A percentile compares a stretch with the other conserved stretches of the same genome.
Conservation (phyloP, 1,139 yeast genomes). For the Kurtzmaniella quercitrusa region DNA sequence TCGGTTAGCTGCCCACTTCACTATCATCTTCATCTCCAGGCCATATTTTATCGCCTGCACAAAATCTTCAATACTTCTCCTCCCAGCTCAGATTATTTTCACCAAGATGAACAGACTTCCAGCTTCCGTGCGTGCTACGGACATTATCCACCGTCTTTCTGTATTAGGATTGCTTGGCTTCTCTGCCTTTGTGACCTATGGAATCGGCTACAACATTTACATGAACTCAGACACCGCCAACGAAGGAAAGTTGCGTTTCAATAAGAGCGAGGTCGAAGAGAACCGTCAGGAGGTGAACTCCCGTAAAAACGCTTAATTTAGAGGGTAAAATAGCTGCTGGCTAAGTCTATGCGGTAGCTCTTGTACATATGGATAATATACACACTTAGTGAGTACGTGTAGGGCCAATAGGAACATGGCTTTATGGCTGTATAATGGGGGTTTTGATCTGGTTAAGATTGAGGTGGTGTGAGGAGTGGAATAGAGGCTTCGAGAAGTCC, state of each 20-base stretch:
- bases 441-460: too few relatives aligned
- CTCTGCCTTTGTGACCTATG: conserved; percentile 47
- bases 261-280: conserved; percentile 29
- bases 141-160: conserved; percentile 76
- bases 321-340: background rate
- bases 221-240: conserved; percentile 50
- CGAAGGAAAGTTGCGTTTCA: conserved; percentile 36
- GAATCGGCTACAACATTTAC: conserved; percentile 59
- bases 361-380: background rate
- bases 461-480: too few relatives aligned
- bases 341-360: background rate
- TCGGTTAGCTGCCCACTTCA: too few relatives aligned
- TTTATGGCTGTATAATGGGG: too few relatives aligned
- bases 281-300: conserved; percentile 11
- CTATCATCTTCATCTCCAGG: too few relatives aligned
- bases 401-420: background rate
- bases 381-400: background rate
- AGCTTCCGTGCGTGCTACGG: conserved; percentile 56
- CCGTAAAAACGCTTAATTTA: background rate
- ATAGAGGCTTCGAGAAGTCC: too few relatives aligned
- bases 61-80: background rate
- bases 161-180: conserved; percentile 73
- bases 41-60: too few relatives aligned
- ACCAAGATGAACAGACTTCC: conserved; percentile 28
- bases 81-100: background rate